Conservation (phyloP, 1,284 basidiomycete species). For the Ustilago lituana region DNA sequence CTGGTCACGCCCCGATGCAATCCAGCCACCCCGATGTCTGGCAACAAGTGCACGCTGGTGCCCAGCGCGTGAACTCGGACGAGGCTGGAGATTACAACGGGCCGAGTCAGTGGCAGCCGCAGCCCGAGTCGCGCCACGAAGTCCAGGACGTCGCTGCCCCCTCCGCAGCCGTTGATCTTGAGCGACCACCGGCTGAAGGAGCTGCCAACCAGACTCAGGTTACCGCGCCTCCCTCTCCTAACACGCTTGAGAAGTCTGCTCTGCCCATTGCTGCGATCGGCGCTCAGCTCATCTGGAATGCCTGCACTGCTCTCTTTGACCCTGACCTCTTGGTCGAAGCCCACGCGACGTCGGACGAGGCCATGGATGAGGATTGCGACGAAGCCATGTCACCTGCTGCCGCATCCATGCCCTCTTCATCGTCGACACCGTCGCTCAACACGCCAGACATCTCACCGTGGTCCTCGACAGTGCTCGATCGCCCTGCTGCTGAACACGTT, state of each 20-base stretch:
- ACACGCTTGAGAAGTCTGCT: conserved; percentile 57
- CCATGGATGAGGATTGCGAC: conserved; percentile 31
- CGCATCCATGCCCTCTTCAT: conserved; percentile 37
- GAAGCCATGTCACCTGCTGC: conserved; percentile 32
- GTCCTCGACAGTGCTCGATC: conserved; percentile 33
- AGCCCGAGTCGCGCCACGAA: conserved; percentile 10
- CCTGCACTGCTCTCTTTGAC: conserved; percentile 53
- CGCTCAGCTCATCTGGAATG: conserved; percentile 63
- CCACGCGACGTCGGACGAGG: conserved; percentile 34
- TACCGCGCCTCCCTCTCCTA: conserved; percentile 56
- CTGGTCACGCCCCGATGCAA: conserved; percentile 3
- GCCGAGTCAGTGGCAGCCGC: conserved; percentile 16
- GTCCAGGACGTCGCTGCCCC: background rate
- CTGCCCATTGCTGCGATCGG: conserved; percentile 59
- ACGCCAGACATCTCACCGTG: conserved; percentile 47
- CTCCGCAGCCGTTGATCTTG: background rate
- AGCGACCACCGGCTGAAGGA: conserved; percentile 1
- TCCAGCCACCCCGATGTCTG: conserved; percentile 7
- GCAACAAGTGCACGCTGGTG: conserved; percentile 5
- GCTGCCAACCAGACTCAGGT: conserved; percentile 18
- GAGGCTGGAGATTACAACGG: conserved; percentile 2
- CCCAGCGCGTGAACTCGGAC: background rate
- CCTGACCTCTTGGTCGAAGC: conserved; percentile 39
- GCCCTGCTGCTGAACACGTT: conserved; percentile 7
- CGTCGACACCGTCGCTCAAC: conserved; percentile 39